Conservation (phyloP, 306 rosid genomes). For the Citrullus mucosospermus region DNA sequence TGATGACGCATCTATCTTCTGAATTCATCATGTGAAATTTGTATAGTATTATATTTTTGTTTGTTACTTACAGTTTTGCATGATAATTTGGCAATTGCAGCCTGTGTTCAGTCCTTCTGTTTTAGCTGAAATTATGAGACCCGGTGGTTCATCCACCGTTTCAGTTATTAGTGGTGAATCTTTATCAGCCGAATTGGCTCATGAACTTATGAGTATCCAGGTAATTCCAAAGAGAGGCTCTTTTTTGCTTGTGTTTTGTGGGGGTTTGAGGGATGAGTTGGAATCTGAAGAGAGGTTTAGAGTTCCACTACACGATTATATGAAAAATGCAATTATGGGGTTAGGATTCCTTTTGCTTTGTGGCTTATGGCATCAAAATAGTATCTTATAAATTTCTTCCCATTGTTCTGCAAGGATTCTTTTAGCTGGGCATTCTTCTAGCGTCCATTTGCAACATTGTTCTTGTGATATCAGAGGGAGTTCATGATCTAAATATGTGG, state of each 20-base stretch:
- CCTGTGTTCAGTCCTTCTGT: slow-evolving; percentile 74
- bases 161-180: slow-evolving; percentile 54
- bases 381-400: slow-evolving; percentile 26
- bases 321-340: neutral
- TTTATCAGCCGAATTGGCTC: slow-evolving; percentile 72
- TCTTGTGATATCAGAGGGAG: slow-evolving; percentile 83
- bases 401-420: slow-evolving; percentile 50
- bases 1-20: neutral
- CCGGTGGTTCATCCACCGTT: slow-evolving; percentile 65
- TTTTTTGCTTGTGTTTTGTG: neutral
- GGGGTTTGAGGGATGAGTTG: neutral
- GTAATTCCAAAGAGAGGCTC: slow-evolving; percentile 16
- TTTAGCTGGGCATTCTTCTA: slow-evolving; percentile 75
- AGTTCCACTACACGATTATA: neutral
- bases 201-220: slow-evolving; percentile 78
- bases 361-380: neutral
- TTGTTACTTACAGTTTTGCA: slow-evolving; percentile 3
- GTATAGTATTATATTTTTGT: neutral
- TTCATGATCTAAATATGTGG: slow-evolving; percentile 67
- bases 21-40: neutral
- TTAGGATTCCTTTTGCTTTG: neutral
- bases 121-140: slow-evolving; percentile 78
- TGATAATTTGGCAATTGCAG: slow-evolving; percentile 23
- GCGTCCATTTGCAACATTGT: slow-evolving; percentile 63
- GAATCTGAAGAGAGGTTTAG: neutral